Evolutionary conservation across 164 flowering plant species (phyloP), one percentile per base, ranked within the genome.

Genomic region (Tetrastigma voinierianum): DNA sequence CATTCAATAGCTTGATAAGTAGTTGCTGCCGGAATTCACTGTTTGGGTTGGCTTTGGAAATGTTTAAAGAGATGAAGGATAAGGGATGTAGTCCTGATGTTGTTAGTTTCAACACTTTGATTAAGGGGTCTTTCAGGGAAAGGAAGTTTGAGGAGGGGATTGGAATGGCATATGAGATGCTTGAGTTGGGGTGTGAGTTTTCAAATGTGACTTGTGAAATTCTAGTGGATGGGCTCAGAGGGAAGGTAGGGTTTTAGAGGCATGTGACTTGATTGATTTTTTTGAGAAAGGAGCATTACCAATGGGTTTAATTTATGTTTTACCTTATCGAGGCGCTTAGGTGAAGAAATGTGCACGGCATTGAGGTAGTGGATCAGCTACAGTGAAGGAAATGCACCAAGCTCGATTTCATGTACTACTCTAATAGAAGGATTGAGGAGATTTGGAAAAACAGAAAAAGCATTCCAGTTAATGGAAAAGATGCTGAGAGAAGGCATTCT

Each of bases 31-130:
- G 86, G 70, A 83, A 77, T 73, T 67, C 67, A 9, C 76, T 59
- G 72, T 86, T 90, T 48, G 82, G 71, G 1, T 75, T 67, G 59
- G 97, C 90, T 5, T 59, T 94, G 71, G 84, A 79, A 43, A 49
- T 91, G 86, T 91, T 94, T 61, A 84, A 78, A 69, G 96, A 89
- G 77, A 91, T 94, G 96, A 87, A 74, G 72, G 76, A 47, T 21
- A 82, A 71, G 55, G 91, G 93, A 5, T 86, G 95, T 60, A 47
- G 65, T 24, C 98, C 98, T 0, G 84, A 94, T 83, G 97, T 91
- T 73, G 89, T 91, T 66, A 94, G 78, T 66, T 94, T 94, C 54
- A 94, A 94, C 67, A 94, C 97, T 63, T 65, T 94, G 79, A 87
- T 94, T 49, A 78, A 67, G 40, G 96, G 96, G 19, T 85, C 87